Base-by-base conservation (phyloP, 768 basidiomycete species). In the Leccinum variicolor region DNA sequence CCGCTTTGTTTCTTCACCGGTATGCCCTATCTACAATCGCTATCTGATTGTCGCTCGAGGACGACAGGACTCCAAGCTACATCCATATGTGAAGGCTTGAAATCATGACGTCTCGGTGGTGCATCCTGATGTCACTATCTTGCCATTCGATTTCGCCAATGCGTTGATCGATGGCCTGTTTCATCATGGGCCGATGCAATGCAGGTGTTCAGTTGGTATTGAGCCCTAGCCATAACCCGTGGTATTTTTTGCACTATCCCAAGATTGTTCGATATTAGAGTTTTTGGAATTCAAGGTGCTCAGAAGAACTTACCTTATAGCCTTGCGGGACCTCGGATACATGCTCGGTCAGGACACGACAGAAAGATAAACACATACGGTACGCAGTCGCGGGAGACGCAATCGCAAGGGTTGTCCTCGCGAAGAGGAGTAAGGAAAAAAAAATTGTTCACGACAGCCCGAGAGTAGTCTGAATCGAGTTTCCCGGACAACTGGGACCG, bases 391-490 rank as follows among this genome's bases (percentile, higher is more conserved):
- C 41, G 10, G 19, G 10, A 5, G 19, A 43, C 19, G 8, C 41
- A 11, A 43, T 19, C 11, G 2, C n/a, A 45, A 45, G 11, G 19
- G 43, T 4, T 7, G 3, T 49, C 67, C 63, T 69, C 65, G 29
- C 58, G 14, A 71, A 53, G 59, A 57, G 58, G 57, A 23, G 23
- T 19, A n/a, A 19, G 4, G 17, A 3, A 6, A 21, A n/a, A n/a
- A 49, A 54, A 49, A 57, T 4, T 39, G 45, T 36, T 25, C 58
- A 61, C n/a, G 52, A 66, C 66, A 72, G 63, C 21, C 58, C 58
- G 28, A 70, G 63, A 72, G 58, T 73, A 73, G 73, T 70, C 71
- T 70, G 73, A 74, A 63, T 73, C 66, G 66, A 72, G 72, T 74
- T 69, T 60, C 62, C 43, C 53, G 19, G 43, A 28, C 45, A 47